Percentiles rank a stretch among this genome's conserved stretches.
Conservation (phyloP, 371 early-diverging fungal genomes). For the Circinella minor region DNA sequence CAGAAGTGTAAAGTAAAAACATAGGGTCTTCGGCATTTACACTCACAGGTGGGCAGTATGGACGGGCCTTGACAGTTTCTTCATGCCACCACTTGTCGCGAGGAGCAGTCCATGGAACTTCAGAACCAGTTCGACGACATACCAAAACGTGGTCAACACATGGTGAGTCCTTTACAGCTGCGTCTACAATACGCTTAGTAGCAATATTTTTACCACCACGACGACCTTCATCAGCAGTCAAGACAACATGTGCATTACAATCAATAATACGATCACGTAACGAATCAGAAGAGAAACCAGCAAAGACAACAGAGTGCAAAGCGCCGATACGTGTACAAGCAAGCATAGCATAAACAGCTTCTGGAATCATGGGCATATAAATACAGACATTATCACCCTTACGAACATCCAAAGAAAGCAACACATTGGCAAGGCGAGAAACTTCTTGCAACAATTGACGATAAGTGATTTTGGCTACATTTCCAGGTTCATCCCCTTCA, state of each 20-base stretch:
- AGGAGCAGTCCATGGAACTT: conserved; percentile 72
- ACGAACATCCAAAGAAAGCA: conserved; percentile 80
- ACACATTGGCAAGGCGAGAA: conserved; percentile 82
- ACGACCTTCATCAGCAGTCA: conserved; percentile 88
- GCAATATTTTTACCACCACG: conserved; percentile 93
- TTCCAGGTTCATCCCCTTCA: conserved; percentile 89
- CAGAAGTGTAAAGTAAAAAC: conserved; percentile 97
- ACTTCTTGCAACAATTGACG: conserved; percentile 84
- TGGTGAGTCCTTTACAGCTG: conserved; percentile 66
- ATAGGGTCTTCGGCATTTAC: conserved; percentile 95
- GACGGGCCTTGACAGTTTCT: conserved; percentile 72
- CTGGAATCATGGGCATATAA: conserved; percentile 98
- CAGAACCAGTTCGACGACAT: conserved; percentile 81
- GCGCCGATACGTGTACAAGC: conserved; percentile 97
- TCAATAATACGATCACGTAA: conserved; percentile 87
- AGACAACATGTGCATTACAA: conserved; percentile 77
- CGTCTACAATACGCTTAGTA: conserved; percentile 92
- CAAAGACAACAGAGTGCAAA: conserved; percentile 92
- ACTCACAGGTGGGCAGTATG: conserved; percentile 81
- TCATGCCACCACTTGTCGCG: conserved; percentile 94
- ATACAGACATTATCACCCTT: conserved; percentile 95
- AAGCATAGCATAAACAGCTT: conserved; percentile 90
- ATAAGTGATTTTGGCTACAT: conserved; percentile 80
- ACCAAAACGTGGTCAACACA: conserved; percentile 86
- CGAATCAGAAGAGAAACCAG: conserved; percentile 91